A percentile compares a stretch with the other conserved stretches of the same genome.
Conservation (phyloP, 2,329 filamentous ascomycete species). For the Gliomastix tumulicola region DNA sequence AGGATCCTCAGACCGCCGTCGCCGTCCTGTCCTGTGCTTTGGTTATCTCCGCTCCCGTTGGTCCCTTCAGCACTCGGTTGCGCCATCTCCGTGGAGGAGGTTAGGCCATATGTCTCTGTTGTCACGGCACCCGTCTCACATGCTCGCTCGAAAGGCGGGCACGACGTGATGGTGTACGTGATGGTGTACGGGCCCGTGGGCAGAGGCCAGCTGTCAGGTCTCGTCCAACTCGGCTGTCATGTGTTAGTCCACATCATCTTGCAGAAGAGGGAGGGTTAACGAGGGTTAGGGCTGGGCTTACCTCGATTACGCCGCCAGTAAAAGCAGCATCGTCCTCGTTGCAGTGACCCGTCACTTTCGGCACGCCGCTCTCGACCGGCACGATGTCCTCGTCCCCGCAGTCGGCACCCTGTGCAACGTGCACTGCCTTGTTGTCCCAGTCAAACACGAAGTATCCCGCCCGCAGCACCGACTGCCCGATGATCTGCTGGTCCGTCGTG, state of each 20-base stretch:
- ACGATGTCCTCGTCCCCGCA: conserved; percentile 30
- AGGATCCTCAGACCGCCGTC: no score
- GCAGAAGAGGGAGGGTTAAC: no score
- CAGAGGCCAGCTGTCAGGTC: conserved; percentile 1
- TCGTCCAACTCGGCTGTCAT: no score
- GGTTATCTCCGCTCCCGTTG: neutral
- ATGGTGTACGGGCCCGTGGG: conserved; percentile 12
- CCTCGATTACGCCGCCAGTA: no score
- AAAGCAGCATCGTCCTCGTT: conserved; percentile 16
- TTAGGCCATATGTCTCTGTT: conserved; percentile 10
- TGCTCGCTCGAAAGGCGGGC: conserved; percentile 10
- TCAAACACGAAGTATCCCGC: conserved; percentile 40
- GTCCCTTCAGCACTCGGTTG: neutral
- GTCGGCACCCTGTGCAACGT: conserved; percentile 31
- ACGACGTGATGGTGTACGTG: conserved; percentile 16
- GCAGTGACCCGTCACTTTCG: conserved; percentile 25
- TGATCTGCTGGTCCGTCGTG: conserved; percentile 32
- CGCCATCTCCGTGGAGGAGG: conserved; percentile 1
- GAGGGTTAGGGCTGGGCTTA: no score
- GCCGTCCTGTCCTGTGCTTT: neutral
- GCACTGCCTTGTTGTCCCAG: conserved; percentile 33
- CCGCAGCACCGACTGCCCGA: conserved; percentile 33
- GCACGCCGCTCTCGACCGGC: conserved; percentile 24
- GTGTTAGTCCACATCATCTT: no score
- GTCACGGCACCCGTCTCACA: conserved; percentile 13